Evolutionary conservation across 1,284 basidiomycete genomes (phyloP).

Genomic region (Xerocomus minutiporus): DNA sequence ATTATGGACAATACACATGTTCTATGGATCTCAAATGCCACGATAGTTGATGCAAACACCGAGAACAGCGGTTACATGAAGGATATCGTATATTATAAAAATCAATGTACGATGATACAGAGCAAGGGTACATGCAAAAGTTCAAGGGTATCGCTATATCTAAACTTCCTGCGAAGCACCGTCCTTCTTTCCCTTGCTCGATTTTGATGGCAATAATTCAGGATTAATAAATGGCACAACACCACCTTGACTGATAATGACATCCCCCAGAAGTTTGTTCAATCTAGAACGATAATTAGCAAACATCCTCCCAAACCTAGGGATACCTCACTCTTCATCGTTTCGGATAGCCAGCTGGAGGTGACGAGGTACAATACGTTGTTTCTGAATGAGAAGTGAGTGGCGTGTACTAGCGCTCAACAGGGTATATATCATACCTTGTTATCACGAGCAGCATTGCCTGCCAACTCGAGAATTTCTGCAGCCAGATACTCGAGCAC

Average conservation of each 20-base stretch:
- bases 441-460: constrained; percentile 74
- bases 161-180: constrained; percentile 36
- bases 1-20: constrained; percentile 1
- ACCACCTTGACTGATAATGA: constrained; percentile 83
- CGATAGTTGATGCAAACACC: neutral
- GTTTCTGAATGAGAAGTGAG: constrained; percentile 41
- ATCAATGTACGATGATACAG: constrained; percentile 23
- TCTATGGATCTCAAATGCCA: constrained; percentile 2
- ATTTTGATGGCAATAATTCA: constrained; percentile 63
- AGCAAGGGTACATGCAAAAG: constrained; percentile 13
- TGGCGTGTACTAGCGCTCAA: neutral
- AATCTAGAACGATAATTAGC: constrained; percentile 37
- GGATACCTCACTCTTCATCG: constrained; percentile 61
- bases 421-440: constrained; percentile 32
- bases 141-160: constrained; percentile 4
- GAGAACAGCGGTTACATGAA: constrained; percentile 19
- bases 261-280: constrained; percentile 69
- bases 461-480: constrained; percentile 85
- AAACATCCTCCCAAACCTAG: neutral
- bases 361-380: constrained; percentile 81
- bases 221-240: constrained; percentile 62
- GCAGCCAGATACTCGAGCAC: constrained; percentile 83
- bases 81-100: constrained; percentile 32
- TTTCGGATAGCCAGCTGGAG: constrained; percentile 83
- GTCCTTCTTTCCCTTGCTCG: constrained; percentile 53